Evolutionary conservation across 1,139 yeast species (phyloP).

Genomic region (Suhomyces ambrosiae): DNA sequence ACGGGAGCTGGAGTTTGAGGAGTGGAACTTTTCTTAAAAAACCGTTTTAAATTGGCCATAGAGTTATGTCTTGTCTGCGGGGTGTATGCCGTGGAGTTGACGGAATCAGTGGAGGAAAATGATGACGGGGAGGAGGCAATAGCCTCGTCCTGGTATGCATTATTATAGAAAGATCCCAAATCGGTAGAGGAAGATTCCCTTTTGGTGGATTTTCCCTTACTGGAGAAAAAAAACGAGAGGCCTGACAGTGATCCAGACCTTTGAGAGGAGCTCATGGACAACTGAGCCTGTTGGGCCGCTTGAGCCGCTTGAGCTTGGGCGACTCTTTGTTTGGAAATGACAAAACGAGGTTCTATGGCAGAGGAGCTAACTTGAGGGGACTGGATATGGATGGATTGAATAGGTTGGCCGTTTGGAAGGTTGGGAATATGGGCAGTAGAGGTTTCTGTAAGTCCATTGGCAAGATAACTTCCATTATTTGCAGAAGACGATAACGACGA

Average conservation of each 20-base stretch:
- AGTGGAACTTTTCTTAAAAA: conserved; percentile 54
- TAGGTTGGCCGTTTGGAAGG: conserved; percentile 56
- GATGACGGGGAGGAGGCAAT: conserved; percentile 44
- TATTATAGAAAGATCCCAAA: conserved; percentile 49
- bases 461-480: conserved; percentile 1
- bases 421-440: conserved; percentile 40
- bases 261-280: conserved; percentile 35
- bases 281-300: conserved; percentile 23
- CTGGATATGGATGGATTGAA: conserved; percentile 62
- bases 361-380: conserved; percentile 62
- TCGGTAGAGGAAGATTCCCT: conserved; percentile 41
- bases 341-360: conserved; percentile 70
- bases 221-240: conserved; percentile 47
- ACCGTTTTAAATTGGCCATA: conserved; percentile 69
- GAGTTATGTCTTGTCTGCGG: conserved; percentile 59
- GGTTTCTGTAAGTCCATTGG: conserved; percentile 12
- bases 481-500: conserved; percentile 10
- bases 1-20: conserved; percentile 30
- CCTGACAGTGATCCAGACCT: conserved; percentile 51
- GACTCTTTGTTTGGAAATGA: conserved; percentile 70
- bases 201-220: conserved; percentile 33
- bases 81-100: conserved; percentile 19
- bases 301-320: conserved; percentile 55
- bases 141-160: conserved; percentile 38
- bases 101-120: conserved; percentile 41